These are phyloP conservation scores for Neurospora sp. DNA, from an alignment of 495 filamentous ascomycete species.

Conservation along the genomic window DNA sequence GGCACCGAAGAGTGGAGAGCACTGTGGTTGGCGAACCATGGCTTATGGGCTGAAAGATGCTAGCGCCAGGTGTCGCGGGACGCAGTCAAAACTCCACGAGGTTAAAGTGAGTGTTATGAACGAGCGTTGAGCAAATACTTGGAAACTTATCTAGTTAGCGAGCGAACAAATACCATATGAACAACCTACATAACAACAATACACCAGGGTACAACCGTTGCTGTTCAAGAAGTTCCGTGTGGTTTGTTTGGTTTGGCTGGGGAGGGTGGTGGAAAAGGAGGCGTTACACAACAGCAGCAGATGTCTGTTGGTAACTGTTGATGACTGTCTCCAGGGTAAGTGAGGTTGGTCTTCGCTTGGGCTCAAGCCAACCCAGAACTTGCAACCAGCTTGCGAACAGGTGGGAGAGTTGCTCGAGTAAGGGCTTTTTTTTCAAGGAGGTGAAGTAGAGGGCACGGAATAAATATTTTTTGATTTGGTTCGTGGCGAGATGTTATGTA, in stretches of 20 bases:
- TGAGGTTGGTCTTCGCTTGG: neutral
- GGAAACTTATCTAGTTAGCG: constrained; percentile 17
- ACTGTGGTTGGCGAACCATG: constrained; percentile 1
- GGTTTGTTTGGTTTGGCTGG: neutral
- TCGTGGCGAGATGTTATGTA: neutral
- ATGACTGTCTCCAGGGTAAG: neutral
- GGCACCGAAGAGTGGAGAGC: constrained; percentile 49
- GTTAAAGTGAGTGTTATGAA: constrained; percentile 52
- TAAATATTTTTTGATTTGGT: neutral
- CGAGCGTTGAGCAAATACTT: constrained; percentile 48
- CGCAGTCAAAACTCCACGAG: constrained; percentile 35
- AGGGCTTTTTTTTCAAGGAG: no score
- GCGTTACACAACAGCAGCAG: neutral
- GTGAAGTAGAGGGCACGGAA: neutral
- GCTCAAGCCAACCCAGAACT: neutral
- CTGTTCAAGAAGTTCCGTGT: no score
- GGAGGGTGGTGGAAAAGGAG: neutral
- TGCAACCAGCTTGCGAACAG: neutral
- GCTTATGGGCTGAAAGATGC: neutral
- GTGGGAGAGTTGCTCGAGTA: neutral
- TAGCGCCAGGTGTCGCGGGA: neutral
- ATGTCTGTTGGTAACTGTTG: neutral
- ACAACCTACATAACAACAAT: neutral
- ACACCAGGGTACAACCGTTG: neutral
- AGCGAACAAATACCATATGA: constrained; percentile 3